A percentile compares a stretch with the other conserved stretches of the same genome.
Evolutionary conservation across 1,284 basidiomycete species (phyloP).

Genomic region (Heimioporus punctisporus): DNA sequence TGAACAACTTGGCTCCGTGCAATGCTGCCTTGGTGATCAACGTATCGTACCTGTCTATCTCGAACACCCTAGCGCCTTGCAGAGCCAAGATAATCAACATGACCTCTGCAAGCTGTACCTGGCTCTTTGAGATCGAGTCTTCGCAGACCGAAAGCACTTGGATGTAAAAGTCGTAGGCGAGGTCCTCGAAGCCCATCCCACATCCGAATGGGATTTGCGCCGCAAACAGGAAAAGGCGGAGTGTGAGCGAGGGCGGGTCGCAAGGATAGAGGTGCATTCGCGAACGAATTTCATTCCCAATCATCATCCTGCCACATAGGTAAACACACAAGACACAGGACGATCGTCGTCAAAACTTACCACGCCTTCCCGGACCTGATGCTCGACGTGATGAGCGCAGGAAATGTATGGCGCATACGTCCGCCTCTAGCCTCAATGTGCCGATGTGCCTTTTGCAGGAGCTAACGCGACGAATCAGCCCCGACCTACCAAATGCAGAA

Average conservation of each 20-base stretch:
- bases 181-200: conserved; percentile 78
- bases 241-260: conserved; percentile 90
- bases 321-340: too few relatives aligned
- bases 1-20: conserved; percentile 91
- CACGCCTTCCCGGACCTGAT: conserved; percentile 77
- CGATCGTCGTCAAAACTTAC: conserved; percentile 33
- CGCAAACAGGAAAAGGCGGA: conserved; percentile 92
- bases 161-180: conserved; percentile 95
- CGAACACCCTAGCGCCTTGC: conserved; percentile 85
- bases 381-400: conserved; percentile 88
- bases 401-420: conserved; percentile 93
- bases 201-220: conserved; percentile 94
- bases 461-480: conserved; percentile 40
- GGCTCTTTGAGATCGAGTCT: conserved; percentile 91
- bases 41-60: conserved; percentile 93
- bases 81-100: conserved; percentile 90
- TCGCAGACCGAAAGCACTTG: conserved; percentile 97
- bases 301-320: conserved; percentile 63
- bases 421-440: conserved; percentile 93
- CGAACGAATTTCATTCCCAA: conserved; percentile 94
- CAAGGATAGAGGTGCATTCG: conserved; percentile 89
- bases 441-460: conserved; percentile 86
- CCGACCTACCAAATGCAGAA: neutral
- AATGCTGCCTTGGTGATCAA: conserved; percentile 95
- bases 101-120: conserved; percentile 93